A percentile compares a stretch with the other conserved stretches of the same genome.
These are phyloP conservation scores for Backusella psychrophila DNA, from an alignment of 192 early-diverging fungal genomes.

Conservation along the genomic window DNA sequence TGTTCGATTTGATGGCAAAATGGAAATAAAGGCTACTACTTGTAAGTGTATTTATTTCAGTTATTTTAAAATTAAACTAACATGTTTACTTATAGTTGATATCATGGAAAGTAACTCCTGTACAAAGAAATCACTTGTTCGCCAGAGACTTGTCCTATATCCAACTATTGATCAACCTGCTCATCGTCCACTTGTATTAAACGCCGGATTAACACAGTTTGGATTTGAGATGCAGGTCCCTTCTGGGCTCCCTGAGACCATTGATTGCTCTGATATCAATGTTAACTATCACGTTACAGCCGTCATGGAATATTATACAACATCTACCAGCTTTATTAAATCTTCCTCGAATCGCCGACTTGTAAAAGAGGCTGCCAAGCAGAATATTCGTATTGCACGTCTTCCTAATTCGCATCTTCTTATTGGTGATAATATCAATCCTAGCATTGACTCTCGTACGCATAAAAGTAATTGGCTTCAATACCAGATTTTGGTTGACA, in stretches of 20 bases:
- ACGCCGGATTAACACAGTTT: neutral
- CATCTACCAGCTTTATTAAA: neutral
- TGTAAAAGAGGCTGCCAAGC: neutral
- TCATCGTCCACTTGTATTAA: constrained; percentile 3
- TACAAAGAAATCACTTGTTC: neutral
- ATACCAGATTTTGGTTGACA: constrained; percentile 3
- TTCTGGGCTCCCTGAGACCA: neutral
- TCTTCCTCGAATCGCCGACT: neutral
- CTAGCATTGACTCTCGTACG: constrained; percentile 1
- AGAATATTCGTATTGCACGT: neutral
- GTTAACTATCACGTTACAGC: constrained; percentile 5
- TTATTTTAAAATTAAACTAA: neutral
- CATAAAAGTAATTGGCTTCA: neutral
- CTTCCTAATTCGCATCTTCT: neutral
- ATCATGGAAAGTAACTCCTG: neutral
- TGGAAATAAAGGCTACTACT: neutral
- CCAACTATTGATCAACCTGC: neutral
- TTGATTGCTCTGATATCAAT: constrained; percentile 1
- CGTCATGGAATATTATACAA: neutral
- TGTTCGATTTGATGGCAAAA: constrained; percentile 1
- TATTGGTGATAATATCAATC: neutral
- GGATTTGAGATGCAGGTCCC: constrained; percentile 14
- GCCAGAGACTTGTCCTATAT: constrained; percentile 2
- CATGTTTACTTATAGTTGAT: neutral
- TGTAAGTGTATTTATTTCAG: neutral